phyloP scores from a whole-genome alignment of 148 eudicot genomes.

The Rhododendron vialii region DNA sequence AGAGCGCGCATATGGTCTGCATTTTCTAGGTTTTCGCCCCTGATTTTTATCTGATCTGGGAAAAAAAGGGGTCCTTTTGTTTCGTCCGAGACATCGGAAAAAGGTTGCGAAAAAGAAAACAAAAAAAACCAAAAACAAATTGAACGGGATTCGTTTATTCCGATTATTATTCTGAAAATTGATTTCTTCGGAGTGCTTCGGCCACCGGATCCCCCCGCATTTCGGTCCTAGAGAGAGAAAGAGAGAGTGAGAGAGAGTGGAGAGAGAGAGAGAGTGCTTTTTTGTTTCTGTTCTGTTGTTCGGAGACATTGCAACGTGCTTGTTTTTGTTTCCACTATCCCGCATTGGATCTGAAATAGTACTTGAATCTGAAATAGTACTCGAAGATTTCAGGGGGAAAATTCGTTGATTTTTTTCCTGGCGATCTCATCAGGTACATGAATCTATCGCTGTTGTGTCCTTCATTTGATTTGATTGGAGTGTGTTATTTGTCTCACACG shows the following conservation, averaged over 20 bases:
- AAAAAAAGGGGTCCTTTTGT: not conserved
- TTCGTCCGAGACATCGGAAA: conserved; percentile 8
- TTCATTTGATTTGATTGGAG: not conserved
- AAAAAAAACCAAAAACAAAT: not conserved
- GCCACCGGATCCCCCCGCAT: conserved; percentile 9
- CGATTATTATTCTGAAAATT: not conserved
- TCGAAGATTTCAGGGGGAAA: not conserved
- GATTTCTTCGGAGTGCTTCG: conserved; percentile 8
- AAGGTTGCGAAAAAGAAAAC: not conserved
- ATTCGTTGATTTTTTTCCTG: not conserved
- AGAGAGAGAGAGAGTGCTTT: not conserved
- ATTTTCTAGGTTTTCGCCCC: conserved; percentile 7
- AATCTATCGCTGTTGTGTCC: not conserved
- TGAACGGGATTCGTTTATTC: conserved; percentile 4
- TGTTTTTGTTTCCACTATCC: not conserved
- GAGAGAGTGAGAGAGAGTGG: not conserved
- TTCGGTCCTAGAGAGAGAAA: not conserved
- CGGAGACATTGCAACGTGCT: conserved; percentile 14
- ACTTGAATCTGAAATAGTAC: not conserved
- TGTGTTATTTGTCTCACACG: not conserved
- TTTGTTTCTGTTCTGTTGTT: conserved; percentile 2
- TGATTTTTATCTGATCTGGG: conserved; percentile 3
- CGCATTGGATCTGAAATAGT: conserved; percentile 4
- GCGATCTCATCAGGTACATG: not conserved
- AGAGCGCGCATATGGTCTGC: not conserved